These are phyloP conservation scores for Zopfia rhizophila DNA, from an alignment of 2,329 filamentous ascomycete genomes.

Conservation along the genomic window DNA sequence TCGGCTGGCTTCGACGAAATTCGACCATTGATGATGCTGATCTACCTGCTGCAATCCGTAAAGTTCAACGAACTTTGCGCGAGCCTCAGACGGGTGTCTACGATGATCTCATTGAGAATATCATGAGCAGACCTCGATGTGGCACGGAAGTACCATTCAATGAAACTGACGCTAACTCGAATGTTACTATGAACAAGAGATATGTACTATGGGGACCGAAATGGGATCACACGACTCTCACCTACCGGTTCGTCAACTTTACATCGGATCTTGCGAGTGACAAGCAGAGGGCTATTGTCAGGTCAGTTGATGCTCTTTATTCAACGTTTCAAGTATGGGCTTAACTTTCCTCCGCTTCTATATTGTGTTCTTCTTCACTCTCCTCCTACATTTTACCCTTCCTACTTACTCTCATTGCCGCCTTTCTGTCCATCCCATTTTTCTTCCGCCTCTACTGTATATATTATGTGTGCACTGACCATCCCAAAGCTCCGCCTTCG, in stretches of 20 bases:
- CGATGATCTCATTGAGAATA: constrained; percentile 34
- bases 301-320: constrained; percentile 25
- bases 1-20: constrained; percentile 38
- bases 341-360: background rate
- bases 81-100: constrained; percentile 37
- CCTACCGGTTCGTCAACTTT: constrained; percentile 39
- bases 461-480: constrained; percentile 9
- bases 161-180: constrained; percentile 26
- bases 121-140: constrained; percentile 40
- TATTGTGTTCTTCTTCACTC: constrained; percentile 4
- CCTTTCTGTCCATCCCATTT: too few relatives aligned
- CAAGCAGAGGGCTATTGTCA: constrained; percentile 33
- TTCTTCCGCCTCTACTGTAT: too few relatives aligned
- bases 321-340: too few relatives aligned
- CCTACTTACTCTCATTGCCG: too few relatives aligned
- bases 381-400: too few relatives aligned
- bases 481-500: constrained; percentile 33
- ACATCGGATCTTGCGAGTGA: constrained; percentile 31
- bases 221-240: constrained; percentile 38
- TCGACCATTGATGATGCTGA: constrained; percentile 33
- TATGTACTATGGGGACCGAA: constrained; percentile 43
- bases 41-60: constrained; percentile 37
- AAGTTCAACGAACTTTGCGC: constrained; percentile 37
- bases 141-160: constrained; percentile 38
- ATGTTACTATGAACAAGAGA: constrained; percentile 24